A percentile compares a stretch with the other conserved stretches of the same genome.
These are phyloP conservation scores for Mucor irregularis DNA, from an alignment of 371 early-diverging fungal species.

Conservation along the genomic window DNA sequence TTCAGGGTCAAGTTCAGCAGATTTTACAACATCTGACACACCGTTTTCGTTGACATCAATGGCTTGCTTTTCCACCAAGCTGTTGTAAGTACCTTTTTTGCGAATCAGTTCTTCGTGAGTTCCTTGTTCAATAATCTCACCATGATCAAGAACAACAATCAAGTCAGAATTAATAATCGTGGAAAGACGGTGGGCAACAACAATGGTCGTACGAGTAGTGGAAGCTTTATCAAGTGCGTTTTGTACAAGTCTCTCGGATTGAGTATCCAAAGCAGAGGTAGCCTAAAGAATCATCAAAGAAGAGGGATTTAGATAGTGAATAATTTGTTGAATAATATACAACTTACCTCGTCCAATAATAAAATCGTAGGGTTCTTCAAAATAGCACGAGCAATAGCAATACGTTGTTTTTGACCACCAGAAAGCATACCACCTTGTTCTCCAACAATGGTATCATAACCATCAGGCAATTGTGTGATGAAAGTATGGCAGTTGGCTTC, in stretches of 20 bases:
- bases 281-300: no score
- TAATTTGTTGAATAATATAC: conserved; percentile 44
- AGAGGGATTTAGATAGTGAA: neutral
- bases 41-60: neutral
- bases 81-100: conserved; percentile 43
- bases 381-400: conserved; percentile 76
- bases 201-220: conserved; percentile 77
- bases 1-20: conserved; percentile 2
- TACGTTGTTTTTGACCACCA: conserved; percentile 89
- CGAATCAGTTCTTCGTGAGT: conserved; percentile 57
- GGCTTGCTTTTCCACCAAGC: conserved; percentile 49
- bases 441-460: conserved; percentile 70
- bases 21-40: neutral
- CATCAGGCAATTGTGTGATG: conserved; percentile 63
- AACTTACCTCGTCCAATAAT: conserved; percentile 71
- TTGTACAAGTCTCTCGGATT: conserved; percentile 80
- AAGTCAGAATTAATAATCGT: conserved; percentile 75
- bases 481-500: conserved; percentile 74
- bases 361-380: conserved; percentile 66
- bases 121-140: conserved; percentile 68
- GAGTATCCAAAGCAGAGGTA: conserved; percentile 76
- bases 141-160: conserved; percentile 75
- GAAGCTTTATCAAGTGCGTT: conserved; percentile 71
- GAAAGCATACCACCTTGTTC: conserved; percentile 60
- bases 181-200: conserved; percentile 86